Conservation (phyloP, 192 early-diverging fungal genomes). For the Kappamyces sp. region DNA sequence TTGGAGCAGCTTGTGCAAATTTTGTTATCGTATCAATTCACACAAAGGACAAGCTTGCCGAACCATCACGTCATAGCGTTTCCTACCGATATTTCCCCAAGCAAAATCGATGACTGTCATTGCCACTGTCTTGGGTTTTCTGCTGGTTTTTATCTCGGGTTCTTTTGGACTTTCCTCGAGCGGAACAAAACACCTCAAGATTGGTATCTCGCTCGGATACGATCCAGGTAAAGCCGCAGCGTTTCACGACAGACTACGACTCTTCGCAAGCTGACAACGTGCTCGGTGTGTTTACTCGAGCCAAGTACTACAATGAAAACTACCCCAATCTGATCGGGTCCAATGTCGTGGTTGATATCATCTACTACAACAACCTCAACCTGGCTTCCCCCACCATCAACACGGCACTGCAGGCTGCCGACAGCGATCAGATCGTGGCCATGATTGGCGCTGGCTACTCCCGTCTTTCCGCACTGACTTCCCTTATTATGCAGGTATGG, state of each 20-base stretch:
- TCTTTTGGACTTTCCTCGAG: not conserved
- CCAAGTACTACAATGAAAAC: slow-evolving; percentile 4
- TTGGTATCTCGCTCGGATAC: slow-evolving; percentile 2
- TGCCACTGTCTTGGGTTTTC: too few species aligned
- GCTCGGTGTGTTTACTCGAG: slow-evolving; percentile 3
- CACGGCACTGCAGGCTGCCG: not conserved
- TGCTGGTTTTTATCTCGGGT: too few species aligned
- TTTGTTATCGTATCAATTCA: too few species aligned
- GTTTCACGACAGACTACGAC: not conserved
- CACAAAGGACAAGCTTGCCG: too few species aligned
- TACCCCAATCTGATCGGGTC: not conserved
- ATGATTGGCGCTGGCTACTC: slow-evolving; percentile 1
- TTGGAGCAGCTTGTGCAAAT: too few species aligned
- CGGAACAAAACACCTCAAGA: slow-evolving; percentile 1
- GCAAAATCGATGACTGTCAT: too few species aligned
- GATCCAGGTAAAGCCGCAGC: slow-evolving; percentile 5
- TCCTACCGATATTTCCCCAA: too few species aligned
- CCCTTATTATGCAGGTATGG: slow-evolving; percentile 2
- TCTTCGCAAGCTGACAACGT: not conserved
- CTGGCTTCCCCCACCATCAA: not conserved
- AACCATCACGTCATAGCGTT: too few species aligned
- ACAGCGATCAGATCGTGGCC: not conserved
- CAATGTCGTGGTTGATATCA: not conserved
- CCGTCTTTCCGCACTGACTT: not conserved
- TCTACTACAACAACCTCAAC: slow-evolving; percentile 5